Evolutionary conservation across 192 early-diverging fungal species (phyloP).

Genomic region (Funneliformis mosseae): DNA sequence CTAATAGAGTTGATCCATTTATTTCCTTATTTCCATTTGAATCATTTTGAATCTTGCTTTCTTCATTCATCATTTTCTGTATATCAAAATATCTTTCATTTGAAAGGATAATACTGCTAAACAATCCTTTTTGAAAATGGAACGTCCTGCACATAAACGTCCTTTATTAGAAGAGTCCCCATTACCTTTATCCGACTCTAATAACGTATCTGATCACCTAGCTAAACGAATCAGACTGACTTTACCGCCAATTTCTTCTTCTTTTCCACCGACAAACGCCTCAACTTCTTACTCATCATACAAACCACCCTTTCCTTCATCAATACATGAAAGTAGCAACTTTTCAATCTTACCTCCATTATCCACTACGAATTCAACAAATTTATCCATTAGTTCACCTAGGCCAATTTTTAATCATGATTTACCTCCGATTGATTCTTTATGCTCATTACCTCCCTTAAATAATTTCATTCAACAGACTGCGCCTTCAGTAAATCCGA

Average conservation of each 20-base stretch:
- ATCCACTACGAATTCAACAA: neutral
- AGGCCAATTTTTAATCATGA: neutral
- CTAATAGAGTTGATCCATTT: neutral
- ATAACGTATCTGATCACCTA: neutral
- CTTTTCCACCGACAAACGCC: neutral
- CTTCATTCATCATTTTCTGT: too few species aligned
- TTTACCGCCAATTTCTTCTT: conserved; percentile 8
- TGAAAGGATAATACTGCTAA: neutral
- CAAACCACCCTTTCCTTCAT: neutral
- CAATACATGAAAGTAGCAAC: neutral
- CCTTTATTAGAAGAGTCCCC: conserved; percentile 11
- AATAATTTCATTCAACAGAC: neutral
- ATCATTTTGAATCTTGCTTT: too few species aligned
- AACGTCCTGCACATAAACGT: conserved; percentile 26
- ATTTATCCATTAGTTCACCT: conserved; percentile 5
- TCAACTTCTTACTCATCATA: conserved; percentile 12
- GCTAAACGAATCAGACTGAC: conserved; percentile 34
- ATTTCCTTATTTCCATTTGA: too few species aligned
- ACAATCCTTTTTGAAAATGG: conserved; percentile 2
- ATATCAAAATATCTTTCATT: neutral
- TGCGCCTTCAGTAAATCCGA: neutral
- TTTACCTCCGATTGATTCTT: conserved; percentile 22
- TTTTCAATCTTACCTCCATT: neutral
- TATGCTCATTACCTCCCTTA: neutral
- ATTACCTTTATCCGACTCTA: neutral